Percentiles rank a stretch among this genome's conserved stretches.
phyloP scores from a whole-genome alignment of 148 eudicot species.

The Polygonum aviculare region DNA sequence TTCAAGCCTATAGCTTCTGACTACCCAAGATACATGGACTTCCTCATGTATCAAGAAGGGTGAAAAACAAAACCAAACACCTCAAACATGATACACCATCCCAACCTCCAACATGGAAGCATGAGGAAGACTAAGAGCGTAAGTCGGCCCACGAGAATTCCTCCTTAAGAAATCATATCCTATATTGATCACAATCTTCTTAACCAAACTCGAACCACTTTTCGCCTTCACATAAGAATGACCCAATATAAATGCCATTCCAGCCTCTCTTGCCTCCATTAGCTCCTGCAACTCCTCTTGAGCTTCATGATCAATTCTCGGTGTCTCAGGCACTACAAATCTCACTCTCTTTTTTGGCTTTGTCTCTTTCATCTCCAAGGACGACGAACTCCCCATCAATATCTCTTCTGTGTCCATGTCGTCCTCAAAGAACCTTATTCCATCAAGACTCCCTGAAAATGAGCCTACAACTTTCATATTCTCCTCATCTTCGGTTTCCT shows the following conservation, averaged over 20 bases:
- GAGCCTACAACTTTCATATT: conserved; percentile 75
- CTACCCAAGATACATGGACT: not conserved
- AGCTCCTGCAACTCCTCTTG: conserved; percentile 60
- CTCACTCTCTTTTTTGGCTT: conserved; percentile 52
- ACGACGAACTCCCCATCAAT: conserved; percentile 11
- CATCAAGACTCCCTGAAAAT: conserved; percentile 29
- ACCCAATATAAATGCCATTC: conserved; percentile 78
- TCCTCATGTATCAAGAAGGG: not conserved
- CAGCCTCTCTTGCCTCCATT: conserved; percentile 84
- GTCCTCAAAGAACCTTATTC: conserved; percentile 21
- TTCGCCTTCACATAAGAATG: conserved; percentile 76
- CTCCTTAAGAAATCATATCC: conserved; percentile 86
- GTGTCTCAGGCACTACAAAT: conserved; percentile 67
- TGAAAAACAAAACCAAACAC: not conserved
- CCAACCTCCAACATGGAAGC: conserved; percentile 93
- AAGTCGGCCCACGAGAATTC: conserved; percentile 55
- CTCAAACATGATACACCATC: conserved; percentile 75
- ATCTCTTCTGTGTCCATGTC: conserved; percentile 19
- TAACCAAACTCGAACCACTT: conserved; percentile 72
- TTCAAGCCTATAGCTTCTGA: not conserved
- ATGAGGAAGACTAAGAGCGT: conserved; percentile 62
- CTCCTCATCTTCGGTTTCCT: conserved; percentile 20
- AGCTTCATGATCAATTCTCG: conserved; percentile 30
- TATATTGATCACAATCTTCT: conserved; percentile 58
- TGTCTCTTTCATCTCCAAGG: conserved; percentile 10